These are phyloP conservation scores for Heliophila coronopifolia DNA, from an alignment of 441 rosid genomes.

Conservation along the genomic window DNA sequence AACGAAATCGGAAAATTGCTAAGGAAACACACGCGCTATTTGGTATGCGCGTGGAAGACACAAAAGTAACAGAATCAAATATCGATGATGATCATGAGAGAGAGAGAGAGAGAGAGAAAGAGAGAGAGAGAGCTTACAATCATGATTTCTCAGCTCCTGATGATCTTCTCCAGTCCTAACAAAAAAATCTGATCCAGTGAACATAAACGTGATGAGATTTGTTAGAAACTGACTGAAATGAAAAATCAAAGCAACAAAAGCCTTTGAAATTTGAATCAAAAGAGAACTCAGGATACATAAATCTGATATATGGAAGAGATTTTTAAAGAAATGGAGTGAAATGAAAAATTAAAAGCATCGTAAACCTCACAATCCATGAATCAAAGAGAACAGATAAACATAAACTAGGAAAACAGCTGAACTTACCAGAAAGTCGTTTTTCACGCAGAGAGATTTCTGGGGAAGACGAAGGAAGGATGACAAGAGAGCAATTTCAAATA, in stretches of 20 bases:
- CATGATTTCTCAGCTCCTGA: background rate
- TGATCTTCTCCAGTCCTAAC: background rate
- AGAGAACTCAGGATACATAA: too few species aligned
- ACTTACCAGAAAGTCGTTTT: background rate
- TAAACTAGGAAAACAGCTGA: background rate
- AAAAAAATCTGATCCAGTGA: background rate
- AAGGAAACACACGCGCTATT: conserved; percentile 17
- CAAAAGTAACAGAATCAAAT: conserved; percentile 7
- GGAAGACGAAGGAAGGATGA: background rate
- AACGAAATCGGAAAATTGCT: background rate
- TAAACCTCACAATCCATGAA: background rate
- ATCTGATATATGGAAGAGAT: too few species aligned
- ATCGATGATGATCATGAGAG: background rate
- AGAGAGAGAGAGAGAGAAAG: background rate
- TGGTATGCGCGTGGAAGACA: conserved; percentile 28
- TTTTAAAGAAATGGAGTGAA: too few species aligned
- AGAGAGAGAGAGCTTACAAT: conserved; percentile 4
- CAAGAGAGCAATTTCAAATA: conserved; percentile 12
- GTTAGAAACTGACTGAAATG: background rate
- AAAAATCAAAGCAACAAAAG: background rate
- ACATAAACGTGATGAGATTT: background rate
- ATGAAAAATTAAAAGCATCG: too few species aligned
- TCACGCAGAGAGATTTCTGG: background rate
- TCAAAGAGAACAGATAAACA: background rate
- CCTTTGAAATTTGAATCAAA: too few species aligned